Evolutionary conservation across 2,329 filamentous ascomycete species (phyloP).

Genomic region (Catunica adiposa): DNA sequence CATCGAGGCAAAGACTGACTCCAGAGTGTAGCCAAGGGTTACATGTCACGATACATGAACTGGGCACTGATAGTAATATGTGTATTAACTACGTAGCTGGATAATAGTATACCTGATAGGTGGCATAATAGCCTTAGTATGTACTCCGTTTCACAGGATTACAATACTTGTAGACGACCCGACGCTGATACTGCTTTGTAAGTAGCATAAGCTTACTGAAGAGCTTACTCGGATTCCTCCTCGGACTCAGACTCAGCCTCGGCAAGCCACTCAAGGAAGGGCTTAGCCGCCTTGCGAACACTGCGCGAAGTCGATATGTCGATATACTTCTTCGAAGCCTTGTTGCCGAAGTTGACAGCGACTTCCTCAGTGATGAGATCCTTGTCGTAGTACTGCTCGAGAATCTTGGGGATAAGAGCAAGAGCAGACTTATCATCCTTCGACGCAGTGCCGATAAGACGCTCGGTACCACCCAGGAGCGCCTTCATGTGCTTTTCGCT

Average conservation of each 20-base stretch:
- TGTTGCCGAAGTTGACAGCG: conserved; percentile 77
- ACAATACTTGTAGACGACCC: too few species aligned
- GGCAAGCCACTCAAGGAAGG: conserved; percentile 86
- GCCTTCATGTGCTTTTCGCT: conserved; percentile 93
- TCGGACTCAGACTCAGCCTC: conserved; percentile 60
- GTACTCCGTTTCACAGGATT: not conserved
- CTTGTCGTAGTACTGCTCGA: conserved; percentile 78
- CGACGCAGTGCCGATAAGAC: conserved; percentile 56
- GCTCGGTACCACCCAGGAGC: conserved; percentile 85
- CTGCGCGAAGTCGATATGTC: conserved; percentile 80
- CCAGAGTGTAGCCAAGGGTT: conserved; percentile 19
- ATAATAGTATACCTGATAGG: too few species aligned
- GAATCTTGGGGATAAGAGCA: conserved; percentile 64
- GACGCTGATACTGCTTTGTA: too few species aligned
- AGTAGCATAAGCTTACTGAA: too few species aligned
- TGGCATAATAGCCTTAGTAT: too few species aligned
- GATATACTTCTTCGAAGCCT: conserved; percentile 97
- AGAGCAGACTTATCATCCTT: conserved; percentile 65
- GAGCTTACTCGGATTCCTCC: conserved; percentile 24
- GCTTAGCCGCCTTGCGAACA: conserved; percentile 85
- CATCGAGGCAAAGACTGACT: conserved; percentile 48
- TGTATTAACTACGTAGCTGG: not conserved
- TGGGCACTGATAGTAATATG: not conserved
- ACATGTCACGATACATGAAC: too few species aligned
- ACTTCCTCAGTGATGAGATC: conserved; percentile 81